Base-by-base conservation (phyloP, 2,329 filamentous ascomycete genomes). In the Aspergillus latus region DNA sequence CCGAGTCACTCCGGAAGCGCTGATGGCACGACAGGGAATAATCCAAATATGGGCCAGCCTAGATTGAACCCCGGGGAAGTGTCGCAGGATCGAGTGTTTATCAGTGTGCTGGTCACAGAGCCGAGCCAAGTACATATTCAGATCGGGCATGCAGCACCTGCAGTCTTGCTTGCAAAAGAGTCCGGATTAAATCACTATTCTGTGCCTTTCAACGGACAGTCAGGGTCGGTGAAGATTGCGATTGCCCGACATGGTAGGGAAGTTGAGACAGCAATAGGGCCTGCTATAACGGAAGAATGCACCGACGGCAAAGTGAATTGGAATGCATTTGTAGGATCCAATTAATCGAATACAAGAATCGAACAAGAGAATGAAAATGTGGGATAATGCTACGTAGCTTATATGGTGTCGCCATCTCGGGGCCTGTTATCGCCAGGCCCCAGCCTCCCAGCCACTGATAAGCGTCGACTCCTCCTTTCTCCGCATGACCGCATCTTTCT, bases 271-370 rank as follows among this genome's bases (percentile, higher is more conserved):
- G 56, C 65, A 4, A 63, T 49, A 6, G 71, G 71, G 1, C 71
- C 69, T 15, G 64, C 62, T 15, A 72, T 73, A 45, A 72, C 67
- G 5, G 57, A 61, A 8, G 44, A 64, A 10, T 69, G 66, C 47
- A 42, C 42, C 5, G 61, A 68, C 49, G 69, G 70, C 4, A 60
- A 64, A 48, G 62, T 72, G 8, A 68, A 72, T 37, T 73, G 70
- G 68, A 74, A 74, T 58, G 67, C 71, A n/a, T 65, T 63, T 61
- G 70, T 72, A 52, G 70, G 70, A n/a, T 70, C 68, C 26, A 70
- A 63, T 53, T 52, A 44, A 21, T 21, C 21, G 39, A 15, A 11
- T 32, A 21, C 42, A 10, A 26, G 11, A 42, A 30, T 32, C 30
- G 9, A 36, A 11, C 3, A 6, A 36, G 34, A 36, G 13, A 21